Evolutionary conservation across 1,139 yeast genomes (phyloP).

Genomic region (Pneumocystis jirovecii): DNA sequence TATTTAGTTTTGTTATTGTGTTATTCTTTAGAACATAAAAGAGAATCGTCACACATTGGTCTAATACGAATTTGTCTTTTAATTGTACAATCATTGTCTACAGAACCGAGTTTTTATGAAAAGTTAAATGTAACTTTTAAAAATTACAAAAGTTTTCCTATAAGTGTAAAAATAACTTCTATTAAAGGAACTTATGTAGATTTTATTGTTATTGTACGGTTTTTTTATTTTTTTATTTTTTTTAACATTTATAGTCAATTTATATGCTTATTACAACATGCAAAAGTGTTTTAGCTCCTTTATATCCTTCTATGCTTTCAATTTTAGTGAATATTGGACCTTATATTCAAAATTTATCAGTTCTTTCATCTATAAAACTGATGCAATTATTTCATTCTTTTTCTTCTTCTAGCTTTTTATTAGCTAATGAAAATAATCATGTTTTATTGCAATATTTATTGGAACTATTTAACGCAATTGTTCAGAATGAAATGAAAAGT

Average conservation of each 20-base stretch:
- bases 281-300: constrained; percentile 14
- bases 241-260: constrained; percentile 7
- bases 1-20: constrained; percentile 40
- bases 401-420: constrained; percentile 31
- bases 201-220: constrained; percentile 18
- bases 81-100: constrained; percentile 45
- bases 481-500: constrained; percentile 20
- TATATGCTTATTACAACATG: constrained; percentile 18
- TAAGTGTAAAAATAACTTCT: constrained; percentile 19
- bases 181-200: constrained; percentile 25
- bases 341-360: constrained; percentile 29
- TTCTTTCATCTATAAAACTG: constrained; percentile 42
- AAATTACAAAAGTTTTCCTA: constrained; percentile 21
- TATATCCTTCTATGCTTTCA: constrained; percentile 22
- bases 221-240: constrained; percentile 3
- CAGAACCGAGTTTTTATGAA: constrained; percentile 28
- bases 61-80: constrained; percentile 46
- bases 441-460: constrained; percentile 34
- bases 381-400: constrained; percentile 39
- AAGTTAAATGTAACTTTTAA: constrained; percentile 20
- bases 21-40: constrained; percentile 39
- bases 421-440: constrained; percentile 35
- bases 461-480: constrained; percentile 19
- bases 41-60: constrained; percentile 30
- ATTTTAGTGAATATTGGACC: constrained; percentile 25